phyloP scores from a whole-genome alignment of 345 rosid genomes.

The Populus euphratica region DNA sequence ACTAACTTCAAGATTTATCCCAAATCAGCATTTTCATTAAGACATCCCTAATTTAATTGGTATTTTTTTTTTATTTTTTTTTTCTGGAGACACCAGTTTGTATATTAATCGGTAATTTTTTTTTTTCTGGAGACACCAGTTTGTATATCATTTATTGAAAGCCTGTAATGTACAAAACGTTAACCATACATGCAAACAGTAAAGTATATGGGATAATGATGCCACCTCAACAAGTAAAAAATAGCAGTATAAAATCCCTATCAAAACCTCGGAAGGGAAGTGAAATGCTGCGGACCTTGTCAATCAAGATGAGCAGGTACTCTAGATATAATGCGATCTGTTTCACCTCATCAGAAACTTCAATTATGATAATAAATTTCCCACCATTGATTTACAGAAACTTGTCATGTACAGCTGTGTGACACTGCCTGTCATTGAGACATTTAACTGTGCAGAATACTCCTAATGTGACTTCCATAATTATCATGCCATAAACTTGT shows the following conservation, averaged over 20 bases:
- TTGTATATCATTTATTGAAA: constrained; percentile 16
- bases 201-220: not conserved
- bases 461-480: not conserved
- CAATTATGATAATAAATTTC: constrained; percentile 5
- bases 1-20: not conserved
- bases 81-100: constrained; percentile 7
- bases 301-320: constrained; percentile 12
- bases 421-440: not conserved
- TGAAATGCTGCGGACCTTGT: constrained; percentile 14
- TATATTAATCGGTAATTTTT: not conserved
- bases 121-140: constrained; percentile 2
- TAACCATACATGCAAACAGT: constrained; percentile 2
- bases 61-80: too few species aligned
- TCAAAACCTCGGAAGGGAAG: constrained; percentile 2
- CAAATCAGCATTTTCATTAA: not conserved
- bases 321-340: not conserved
- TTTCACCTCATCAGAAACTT: constrained; percentile 16
- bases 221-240: constrained; percentile 3
- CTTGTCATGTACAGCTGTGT: not conserved
- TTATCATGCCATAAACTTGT: not conserved
- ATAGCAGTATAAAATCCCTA: constrained; percentile 1
- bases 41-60: not conserved
- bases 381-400: constrained; percentile 2
- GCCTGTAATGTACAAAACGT: not conserved
- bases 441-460: not conserved